phyloP scores from a whole-genome alignment of 1,284 basidiomycete species.

The Microbotryum lychnidis-dioicae region DNA sequence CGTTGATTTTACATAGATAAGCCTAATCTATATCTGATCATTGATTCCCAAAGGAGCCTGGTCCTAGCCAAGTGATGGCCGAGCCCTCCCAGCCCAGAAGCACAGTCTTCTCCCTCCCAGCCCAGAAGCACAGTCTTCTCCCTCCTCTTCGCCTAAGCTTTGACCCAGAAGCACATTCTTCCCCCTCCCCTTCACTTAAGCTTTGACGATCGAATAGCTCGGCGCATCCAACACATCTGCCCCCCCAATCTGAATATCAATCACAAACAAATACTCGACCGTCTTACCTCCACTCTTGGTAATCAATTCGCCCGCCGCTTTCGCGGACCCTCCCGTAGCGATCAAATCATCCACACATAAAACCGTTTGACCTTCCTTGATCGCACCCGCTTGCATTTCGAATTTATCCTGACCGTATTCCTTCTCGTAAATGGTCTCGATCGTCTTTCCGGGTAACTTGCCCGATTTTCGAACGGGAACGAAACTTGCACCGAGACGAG shows the following conservation, averaged over 20 bases:
- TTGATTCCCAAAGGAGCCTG: not conserved
- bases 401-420: constrained; percentile 64
- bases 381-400: constrained; percentile 86
- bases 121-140: too few relatives aligned
- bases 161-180: not conserved
- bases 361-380: constrained; percentile 73
- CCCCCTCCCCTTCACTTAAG: not conserved
- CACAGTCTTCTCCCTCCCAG: too few relatives aligned
- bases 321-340: constrained; percentile 92
- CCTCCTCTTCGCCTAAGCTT: not conserved
- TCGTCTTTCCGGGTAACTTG: constrained; percentile 82
- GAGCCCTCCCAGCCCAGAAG: too few relatives aligned
- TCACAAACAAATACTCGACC: constrained; percentile 5
- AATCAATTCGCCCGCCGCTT: constrained; percentile 86
- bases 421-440: constrained; percentile 74
- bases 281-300: constrained; percentile 33
- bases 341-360: constrained; percentile 93
- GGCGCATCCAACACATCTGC: not conserved
- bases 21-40: not conserved
- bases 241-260: not conserved
- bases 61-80: too few relatives aligned
- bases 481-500: constrained; percentile 79
- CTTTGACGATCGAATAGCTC: constrained; percentile 4
- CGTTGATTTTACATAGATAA: not conserved
- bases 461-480: constrained; percentile 92